phyloP scores from a whole-genome alignment of 345 rosid species.

The Durio zibethinus region DNA sequence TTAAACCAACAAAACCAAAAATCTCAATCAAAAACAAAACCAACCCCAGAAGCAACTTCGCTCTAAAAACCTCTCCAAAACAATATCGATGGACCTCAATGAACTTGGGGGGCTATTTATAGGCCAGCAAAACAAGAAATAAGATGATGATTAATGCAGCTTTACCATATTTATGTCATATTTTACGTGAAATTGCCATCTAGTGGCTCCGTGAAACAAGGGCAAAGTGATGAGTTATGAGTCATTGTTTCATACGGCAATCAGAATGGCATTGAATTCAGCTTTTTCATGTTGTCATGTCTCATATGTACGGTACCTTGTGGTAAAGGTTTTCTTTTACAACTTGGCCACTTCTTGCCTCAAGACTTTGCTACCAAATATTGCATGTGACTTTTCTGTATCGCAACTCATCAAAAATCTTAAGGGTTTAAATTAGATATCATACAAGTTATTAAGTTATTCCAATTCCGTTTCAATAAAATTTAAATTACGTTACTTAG shows the following conservation, averaged over 20 bases:
- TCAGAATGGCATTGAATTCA: background rate
- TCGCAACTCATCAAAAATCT: background rate
- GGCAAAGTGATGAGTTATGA: background rate
- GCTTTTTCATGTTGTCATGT: background rate
- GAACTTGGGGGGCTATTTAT: slow-evolving; percentile 12
- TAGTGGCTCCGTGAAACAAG: slow-evolving; percentile 8
- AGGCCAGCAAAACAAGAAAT: background rate
- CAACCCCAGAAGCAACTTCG: background rate
- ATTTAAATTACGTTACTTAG: no score
- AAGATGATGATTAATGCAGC: background rate
- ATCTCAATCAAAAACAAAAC: background rate
- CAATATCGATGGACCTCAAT: no score
- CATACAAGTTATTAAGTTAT: no score
- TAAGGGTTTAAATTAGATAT: no score
- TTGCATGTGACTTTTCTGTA: background rate
- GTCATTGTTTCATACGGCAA: background rate
- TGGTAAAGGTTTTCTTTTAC: background rate
- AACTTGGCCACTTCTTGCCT: background rate
- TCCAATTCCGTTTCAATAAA: no score
- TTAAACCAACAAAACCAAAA: background rate
- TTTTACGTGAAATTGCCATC: slow-evolving; percentile 22
- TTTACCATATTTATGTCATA: no score
- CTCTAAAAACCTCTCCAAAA: background rate
- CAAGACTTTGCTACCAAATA: background rate
- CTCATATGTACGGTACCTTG: background rate